Conservation (phyloP, 257 asterid genomes). For the Pogostemon cablin region DNA sequence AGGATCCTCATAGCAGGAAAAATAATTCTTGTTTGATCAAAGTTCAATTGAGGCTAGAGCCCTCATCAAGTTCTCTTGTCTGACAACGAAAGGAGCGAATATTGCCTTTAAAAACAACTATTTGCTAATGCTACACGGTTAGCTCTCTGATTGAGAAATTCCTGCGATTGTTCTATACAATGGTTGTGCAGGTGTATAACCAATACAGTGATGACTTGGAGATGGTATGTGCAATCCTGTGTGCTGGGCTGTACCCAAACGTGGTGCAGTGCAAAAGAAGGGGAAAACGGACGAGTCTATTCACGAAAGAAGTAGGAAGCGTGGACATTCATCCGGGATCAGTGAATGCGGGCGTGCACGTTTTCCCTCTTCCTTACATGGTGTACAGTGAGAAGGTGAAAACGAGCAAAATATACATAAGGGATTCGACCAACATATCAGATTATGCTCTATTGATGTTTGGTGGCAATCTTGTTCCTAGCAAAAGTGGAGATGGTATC, state of each 20-base stretch:
- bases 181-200: constrained; percentile 67
- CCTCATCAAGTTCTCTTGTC: no score
- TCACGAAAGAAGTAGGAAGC: constrained; percentile 84
- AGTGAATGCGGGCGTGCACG: constrained; percentile 75
- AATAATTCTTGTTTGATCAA: no score
- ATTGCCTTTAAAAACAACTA: no score
- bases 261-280: constrained; percentile 95
- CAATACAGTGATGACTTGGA: constrained; percentile 77
- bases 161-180: not conserved
- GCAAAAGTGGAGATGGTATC: constrained; percentile 75
- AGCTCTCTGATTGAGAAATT: not conserved
- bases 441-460: constrained; percentile 94
- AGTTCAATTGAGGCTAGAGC: no score
- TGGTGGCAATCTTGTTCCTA: constrained; percentile 87
- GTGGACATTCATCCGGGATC: constrained; percentile 95
- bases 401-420: constrained; percentile 66
- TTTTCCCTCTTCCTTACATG: constrained; percentile 89
- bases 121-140: no score
- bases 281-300: constrained; percentile 83
- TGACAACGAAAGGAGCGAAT: no score
- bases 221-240: constrained; percentile 92
- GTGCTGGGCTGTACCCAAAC: constrained; percentile 96
- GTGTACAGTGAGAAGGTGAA: constrained; percentile 94
- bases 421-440: constrained; percentile 91
- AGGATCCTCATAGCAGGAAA: no score